Evolutionary conservation across 768 basidiomycete genomes (phyloP).

Genomic region (Leccinum rimulosum): DNA sequence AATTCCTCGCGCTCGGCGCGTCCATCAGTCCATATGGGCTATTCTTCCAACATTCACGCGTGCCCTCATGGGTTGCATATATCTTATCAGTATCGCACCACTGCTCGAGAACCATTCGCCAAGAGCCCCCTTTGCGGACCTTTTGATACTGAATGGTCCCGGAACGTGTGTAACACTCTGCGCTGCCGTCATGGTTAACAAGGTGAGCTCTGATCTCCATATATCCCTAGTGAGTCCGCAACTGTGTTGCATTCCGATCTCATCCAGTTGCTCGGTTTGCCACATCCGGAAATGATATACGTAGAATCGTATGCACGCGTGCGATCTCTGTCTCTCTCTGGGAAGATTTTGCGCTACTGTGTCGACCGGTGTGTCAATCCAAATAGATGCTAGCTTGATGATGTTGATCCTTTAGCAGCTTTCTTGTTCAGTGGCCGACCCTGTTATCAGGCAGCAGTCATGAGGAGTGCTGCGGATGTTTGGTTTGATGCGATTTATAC

Average conservation of each 20-base stretch:
- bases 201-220: conserved; percentile 45
- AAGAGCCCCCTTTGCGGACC: conserved; percentile 53
- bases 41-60: conserved; percentile 61
- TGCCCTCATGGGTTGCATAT: conserved; percentile 62
- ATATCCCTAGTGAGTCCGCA: not conserved
- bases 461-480: conserved; percentile 59
- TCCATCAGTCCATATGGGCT: conserved; percentile 77
- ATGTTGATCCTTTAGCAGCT: conserved; percentile 41
- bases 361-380: conserved; percentile 78
- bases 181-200: conserved; percentile 64
- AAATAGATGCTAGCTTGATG: conserved; percentile 34
- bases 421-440: conserved; percentile 89
- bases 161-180: conserved; percentile 89
- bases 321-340: conserved; percentile 75
- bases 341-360: conserved; percentile 73
- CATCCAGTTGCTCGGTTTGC: conserved; percentile 69
- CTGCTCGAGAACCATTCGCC: conserved; percentile 28
- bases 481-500: conserved; percentile 45
- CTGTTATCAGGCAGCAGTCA: conserved; percentile 40
- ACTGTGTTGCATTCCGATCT: conserved; percentile 10
- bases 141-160: conserved; percentile 90
- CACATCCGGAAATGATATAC: conserved; percentile 74
- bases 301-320: conserved; percentile 95
- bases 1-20: conserved; percentile 84
- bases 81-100: conserved; percentile 57